phyloP scores from a whole-genome alignment of 2,329 filamentous ascomycete genomes.

The Colletotrichum musae region DNA sequence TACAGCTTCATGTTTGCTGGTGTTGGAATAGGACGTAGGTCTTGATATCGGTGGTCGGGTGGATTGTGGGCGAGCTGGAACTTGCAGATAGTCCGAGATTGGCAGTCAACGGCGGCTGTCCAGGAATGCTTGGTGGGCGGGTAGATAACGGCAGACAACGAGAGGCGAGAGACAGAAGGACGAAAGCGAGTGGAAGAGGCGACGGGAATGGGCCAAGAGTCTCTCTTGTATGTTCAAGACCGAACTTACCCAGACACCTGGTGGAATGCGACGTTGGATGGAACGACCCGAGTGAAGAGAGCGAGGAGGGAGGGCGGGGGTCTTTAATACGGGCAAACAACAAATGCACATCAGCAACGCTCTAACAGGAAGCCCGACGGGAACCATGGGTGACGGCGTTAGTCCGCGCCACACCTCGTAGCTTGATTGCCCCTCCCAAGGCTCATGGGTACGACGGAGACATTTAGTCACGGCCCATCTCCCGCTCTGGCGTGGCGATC shows the following conservation, averaged over 20 bases:
- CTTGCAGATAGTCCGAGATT: background rate
- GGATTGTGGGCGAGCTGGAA: background rate
- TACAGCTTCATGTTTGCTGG: conserved; percentile 46
- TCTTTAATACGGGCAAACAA: conserved; percentile 35
- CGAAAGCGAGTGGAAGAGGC: conserved; percentile 16
- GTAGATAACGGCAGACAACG: too few species aligned
- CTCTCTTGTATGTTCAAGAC: background rate
- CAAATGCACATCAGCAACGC: conserved; percentile 15
- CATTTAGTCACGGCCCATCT: conserved; percentile 25
- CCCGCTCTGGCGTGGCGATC: conserved; percentile 14
- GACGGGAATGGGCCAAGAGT: background rate
- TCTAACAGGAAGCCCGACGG: conserved; percentile 22
- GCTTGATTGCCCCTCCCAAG: conserved; percentile 7
- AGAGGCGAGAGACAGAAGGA: conserved; percentile 14
- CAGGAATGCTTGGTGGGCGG: background rate
- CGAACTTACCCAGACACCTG: conserved; percentile 7
- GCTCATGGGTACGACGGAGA: conserved; percentile 1
- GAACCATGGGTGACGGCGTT: conserved; percentile 34
- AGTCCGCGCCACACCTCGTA: conserved; percentile 34
- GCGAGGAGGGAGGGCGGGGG: conserved; percentile 28
- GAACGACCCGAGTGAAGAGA: background rate
- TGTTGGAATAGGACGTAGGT: background rate
- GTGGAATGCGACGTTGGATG: conserved; percentile 20
- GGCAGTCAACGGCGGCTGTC: background rate
- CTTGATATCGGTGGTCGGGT: background rate